Conservation (phyloP, 371 early-diverging fungal species). For the Coemansia sp. region DNA sequence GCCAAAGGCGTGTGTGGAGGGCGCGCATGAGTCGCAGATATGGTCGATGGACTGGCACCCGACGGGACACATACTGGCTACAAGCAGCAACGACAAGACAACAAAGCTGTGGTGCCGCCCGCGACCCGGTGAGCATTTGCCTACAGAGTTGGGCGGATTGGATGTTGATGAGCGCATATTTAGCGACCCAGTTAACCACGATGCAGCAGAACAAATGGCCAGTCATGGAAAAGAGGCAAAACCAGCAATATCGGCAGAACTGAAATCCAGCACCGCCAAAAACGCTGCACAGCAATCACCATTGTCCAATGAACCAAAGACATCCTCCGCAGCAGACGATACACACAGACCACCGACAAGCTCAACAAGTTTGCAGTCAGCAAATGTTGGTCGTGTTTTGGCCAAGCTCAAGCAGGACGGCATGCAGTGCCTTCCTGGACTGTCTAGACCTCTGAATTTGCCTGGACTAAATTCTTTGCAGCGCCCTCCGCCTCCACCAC, state of each 20-base stretch:
- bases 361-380: conserved; percentile 32
- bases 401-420: conserved; percentile 29
- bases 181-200: conserved; percentile 11
- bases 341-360: conserved; percentile 1
- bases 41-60: conserved; percentile 99
- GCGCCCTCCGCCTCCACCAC: conserved; percentile 13
- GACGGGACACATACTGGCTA: conserved; percentile 94
- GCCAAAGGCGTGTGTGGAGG: conserved; percentile 74
- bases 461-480: conserved; percentile 11
- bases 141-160: conserved; percentile 29
- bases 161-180: conserved; percentile 36
- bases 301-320: neutral
- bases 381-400: conserved; percentile 27
- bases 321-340: neutral
- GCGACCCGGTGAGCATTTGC: conserved; percentile 80
- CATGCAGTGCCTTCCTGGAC: conserved; percentile 22
- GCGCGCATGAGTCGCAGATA: conserved; percentile 94
- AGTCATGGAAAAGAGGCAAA: neutral
- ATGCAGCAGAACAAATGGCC: conserved; percentile 22
- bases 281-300: neutral
- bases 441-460: conserved; percentile 8
- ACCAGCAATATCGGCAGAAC: neutral
- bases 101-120: conserved; percentile 98
- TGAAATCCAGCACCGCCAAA: neutral
- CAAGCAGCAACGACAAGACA: conserved; percentile 97